phyloP scores from a whole-genome alignment of 768 basidiomycete genomes.

The Phylloporus sp. region DNA sequence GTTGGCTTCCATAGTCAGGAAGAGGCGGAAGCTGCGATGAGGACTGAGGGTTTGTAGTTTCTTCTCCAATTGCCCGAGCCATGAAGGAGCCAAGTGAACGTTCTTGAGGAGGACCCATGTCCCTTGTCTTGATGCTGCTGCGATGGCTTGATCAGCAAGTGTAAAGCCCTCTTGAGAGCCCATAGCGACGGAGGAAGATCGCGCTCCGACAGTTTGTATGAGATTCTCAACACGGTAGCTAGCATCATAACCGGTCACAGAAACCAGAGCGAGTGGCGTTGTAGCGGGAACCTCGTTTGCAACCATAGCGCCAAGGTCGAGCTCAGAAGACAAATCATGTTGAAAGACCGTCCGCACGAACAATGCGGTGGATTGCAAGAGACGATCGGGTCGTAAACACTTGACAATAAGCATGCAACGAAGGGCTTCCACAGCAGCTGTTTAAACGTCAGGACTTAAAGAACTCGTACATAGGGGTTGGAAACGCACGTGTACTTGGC shows the following conservation, averaged over 20 bases:
- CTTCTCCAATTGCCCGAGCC: constrained; percentile 96
- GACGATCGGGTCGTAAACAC: constrained; percentile 88
- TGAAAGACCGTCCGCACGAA: constrained; percentile 78
- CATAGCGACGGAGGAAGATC: constrained; percentile 92
- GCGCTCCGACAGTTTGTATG: constrained; percentile 67
- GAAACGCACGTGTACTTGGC: constrained; percentile 62
- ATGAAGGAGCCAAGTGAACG: constrained; percentile 90
- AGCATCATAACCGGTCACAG: constrained; percentile 97
- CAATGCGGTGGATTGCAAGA: constrained; percentile 73
- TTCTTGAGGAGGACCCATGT: constrained; percentile 98
- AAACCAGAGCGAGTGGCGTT: constrained; percentile 85
- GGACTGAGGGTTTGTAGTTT: constrained; percentile 89
- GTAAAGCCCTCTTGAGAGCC: constrained; percentile 97
- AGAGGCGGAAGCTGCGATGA: constrained; percentile 88
- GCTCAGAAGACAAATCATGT: constrained; percentile 72
- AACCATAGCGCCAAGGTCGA: constrained; percentile 76
- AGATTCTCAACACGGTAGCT: constrained; percentile 92
- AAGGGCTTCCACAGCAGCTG: constrained; percentile 70
- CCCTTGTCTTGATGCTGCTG: constrained; percentile 85
- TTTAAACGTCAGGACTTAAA: constrained; percentile 14
- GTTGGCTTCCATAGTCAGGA: constrained; percentile 97
- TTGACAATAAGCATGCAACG: constrained; percentile 77
- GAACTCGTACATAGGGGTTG: not conserved
- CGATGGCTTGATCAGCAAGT: constrained; percentile 94
- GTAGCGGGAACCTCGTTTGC: constrained; percentile 69